Evolutionary conservation across 148 eudicot genomes (phyloP).

Genomic region (Rhododendron williamsianum): DNA sequence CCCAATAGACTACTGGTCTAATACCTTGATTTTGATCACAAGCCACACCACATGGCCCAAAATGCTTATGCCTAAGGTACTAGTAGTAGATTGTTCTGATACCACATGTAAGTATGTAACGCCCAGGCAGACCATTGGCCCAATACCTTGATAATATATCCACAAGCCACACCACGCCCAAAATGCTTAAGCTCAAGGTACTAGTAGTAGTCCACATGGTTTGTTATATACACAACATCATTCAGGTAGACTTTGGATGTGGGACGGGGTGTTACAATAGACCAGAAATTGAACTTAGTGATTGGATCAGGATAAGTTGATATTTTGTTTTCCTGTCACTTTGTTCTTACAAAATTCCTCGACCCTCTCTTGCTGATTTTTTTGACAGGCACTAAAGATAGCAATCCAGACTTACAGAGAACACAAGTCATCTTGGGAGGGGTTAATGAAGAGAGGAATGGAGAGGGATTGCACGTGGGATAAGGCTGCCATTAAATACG

Average conservation of each 20-base stretch:
- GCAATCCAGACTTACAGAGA: conserved; percentile 68
- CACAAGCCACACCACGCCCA: background rate
- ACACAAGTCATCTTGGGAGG: conserved; percentile 76
- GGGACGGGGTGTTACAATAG: background rate
- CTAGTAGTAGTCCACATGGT: background rate
- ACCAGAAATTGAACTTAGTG: background rate
- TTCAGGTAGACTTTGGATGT: too few species aligned
- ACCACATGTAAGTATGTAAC: background rate
- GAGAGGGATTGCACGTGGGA: conserved; percentile 73
- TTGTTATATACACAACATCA: too few species aligned
- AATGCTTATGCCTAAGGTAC: background rate
- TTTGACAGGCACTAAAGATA: conserved; percentile 44
- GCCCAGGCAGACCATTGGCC: background rate
- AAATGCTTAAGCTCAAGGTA: background rate
- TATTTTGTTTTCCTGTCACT: background rate
- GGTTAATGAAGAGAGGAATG: conserved; percentile 94
- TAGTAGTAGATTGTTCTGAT: background rate
- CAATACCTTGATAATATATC: background rate
- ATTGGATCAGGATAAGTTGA: background rate
- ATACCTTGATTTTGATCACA: background rate
- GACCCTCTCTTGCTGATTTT: background rate
- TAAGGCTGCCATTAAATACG: conserved; percentile 87
- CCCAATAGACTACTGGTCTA: background rate
- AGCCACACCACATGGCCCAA: background rate
- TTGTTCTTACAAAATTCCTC: background rate